These are phyloP conservation scores for Phaeosphaeria sp. DNA, from an alignment of 2,329 filamentous ascomycete genomes.

Conservation along the genomic window DNA sequence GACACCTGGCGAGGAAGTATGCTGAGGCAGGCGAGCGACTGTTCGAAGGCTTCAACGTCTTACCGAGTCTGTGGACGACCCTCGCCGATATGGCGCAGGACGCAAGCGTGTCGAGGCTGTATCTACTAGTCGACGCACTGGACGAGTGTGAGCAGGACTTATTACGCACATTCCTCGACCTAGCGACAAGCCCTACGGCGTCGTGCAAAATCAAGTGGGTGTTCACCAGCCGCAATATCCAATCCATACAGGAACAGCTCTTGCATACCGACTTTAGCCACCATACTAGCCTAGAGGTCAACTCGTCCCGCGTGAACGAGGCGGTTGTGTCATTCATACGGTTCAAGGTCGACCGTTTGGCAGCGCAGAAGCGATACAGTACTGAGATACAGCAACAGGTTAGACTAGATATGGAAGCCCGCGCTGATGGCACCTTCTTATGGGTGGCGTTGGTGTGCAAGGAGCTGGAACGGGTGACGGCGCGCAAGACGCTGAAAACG, in stretches of 20 bases:
- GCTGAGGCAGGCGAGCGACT: conserved; percentile 4
- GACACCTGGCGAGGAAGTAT: background rate
- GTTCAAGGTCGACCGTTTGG: conserved; percentile 40
- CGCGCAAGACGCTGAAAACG: conserved; percentile 22
- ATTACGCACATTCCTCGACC: conserved; percentile 3
- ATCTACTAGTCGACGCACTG: conserved; percentile 15
- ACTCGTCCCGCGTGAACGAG: conserved; percentile 30
- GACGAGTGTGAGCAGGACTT: conserved; percentile 13
- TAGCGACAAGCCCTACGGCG: background rate
- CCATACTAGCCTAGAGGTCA: conserved; percentile 34
- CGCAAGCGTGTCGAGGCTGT: conserved; percentile 7
- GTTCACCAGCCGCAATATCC: conserved; percentile 22
- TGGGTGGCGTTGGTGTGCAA: conserved; percentile 26
- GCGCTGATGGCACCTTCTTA: conserved; percentile 50
- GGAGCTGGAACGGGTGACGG: conserved; percentile 25
- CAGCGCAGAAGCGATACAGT: conserved; percentile 43
- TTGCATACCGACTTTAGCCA: conserved; percentile 12
- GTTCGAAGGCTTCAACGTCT: background rate
- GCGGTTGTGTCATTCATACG: conserved; percentile 51
- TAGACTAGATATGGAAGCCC: conserved; percentile 13
- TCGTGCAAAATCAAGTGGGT: conserved; percentile 17
- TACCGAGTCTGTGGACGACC: background rate
- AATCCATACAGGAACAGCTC: conserved; percentile 34
- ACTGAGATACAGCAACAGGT: conserved; percentile 28
- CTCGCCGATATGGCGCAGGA: conserved; percentile 51